Conservation (phyloP, 2,329 filamentous ascomycete genomes). For the Colletotrichum spaethianum region DNA sequence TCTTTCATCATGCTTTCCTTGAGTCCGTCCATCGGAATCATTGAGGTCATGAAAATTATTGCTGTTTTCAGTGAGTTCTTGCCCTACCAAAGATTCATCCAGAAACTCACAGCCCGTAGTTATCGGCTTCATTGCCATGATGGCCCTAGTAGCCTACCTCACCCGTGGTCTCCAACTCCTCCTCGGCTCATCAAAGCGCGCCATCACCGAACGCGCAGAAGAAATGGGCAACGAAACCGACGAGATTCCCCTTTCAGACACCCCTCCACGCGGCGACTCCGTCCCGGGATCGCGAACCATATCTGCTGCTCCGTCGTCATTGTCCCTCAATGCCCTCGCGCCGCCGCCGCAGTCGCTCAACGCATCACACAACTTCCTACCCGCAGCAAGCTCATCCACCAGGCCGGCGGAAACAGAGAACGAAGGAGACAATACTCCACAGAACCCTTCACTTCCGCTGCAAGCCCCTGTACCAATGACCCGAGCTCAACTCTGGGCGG, state of each 20-base stretch:
- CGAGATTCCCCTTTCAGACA: conserved; percentile 60
- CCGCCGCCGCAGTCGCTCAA: conserved; percentile 39
- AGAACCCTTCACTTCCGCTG: conserved; percentile 45
- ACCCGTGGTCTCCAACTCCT: conserved; percentile 67
- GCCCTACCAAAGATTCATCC: fast-evolving
- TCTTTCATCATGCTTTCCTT: conserved; percentile 72
- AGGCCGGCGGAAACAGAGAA: neutral
- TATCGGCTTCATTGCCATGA: conserved; percentile 68
- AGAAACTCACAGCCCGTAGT: conserved; percentile 53
- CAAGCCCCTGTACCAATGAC: conserved; percentile 61
- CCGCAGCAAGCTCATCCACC: conserved; percentile 23
- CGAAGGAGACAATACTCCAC: neutral
- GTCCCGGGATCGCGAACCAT: conserved; percentile 42
- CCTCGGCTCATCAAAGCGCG: conserved; percentile 66
- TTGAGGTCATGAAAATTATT: conserved; percentile 72
- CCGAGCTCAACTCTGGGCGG: conserved; percentile 65
- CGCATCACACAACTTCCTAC: conserved; percentile 45
- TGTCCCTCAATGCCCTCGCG: conserved; percentile 41
- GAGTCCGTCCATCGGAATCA: conserved; percentile 65
- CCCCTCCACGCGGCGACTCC: conserved; percentile 34
- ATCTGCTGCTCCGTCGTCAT: conserved; percentile 42
- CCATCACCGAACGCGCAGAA: conserved; percentile 65
- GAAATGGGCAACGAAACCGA: conserved; percentile 62
- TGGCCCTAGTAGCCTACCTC: conserved; percentile 67
- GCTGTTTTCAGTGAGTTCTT: conserved; percentile 66